Evolutionary conservation across 1,139 yeast genomes (phyloP).

Genomic region (Geotrichum klebahnii): DNA sequence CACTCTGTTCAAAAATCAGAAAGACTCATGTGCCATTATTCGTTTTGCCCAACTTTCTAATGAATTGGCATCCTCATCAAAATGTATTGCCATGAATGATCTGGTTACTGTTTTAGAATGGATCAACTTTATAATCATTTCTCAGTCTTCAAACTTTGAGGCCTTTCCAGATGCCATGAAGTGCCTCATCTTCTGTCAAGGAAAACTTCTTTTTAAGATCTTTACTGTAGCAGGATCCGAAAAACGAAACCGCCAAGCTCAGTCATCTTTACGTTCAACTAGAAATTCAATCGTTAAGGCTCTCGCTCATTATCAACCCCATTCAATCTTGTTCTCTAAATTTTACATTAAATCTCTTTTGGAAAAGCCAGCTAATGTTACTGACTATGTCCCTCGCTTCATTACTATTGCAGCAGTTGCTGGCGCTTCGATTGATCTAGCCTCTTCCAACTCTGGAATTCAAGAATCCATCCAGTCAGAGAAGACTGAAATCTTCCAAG

Average conservation of each 20-base stretch:
- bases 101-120: conserved; percentile 56
- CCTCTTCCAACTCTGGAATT: conserved; percentile 30
- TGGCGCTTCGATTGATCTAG: conserved; percentile 32
- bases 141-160: conserved; percentile 17
- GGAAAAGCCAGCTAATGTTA: conserved; percentile 19
- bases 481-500: conserved; percentile 27
- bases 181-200: conserved; percentile 30
- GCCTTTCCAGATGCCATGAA: conserved; percentile 20
- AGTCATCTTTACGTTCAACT: conserved; percentile 33
- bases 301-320: conserved; percentile 18
- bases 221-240: conserved; percentile 24
- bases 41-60: conserved; percentile 28
- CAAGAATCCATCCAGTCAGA: conserved; percentile 25
- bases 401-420: conserved; percentile 32
- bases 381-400: conserved; percentile 26
- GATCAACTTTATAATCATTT: conserved; percentile 42
- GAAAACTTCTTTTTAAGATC: conserved; percentile 30
- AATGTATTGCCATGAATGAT: conserved; percentile 51
- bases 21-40: conserved; percentile 37
- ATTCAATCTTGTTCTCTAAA: conserved; percentile 22
- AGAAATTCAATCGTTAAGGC: conserved; percentile 28
- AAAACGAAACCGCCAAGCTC: conserved; percentile 28
- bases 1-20: conserved; percentile 38
- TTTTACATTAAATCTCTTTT: conserved; percentile 27
- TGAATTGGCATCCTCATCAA: conserved; percentile 38